Conservation (phyloP, 192 early-diverging fungal species). For the Spinellus fusiger region DNA sequence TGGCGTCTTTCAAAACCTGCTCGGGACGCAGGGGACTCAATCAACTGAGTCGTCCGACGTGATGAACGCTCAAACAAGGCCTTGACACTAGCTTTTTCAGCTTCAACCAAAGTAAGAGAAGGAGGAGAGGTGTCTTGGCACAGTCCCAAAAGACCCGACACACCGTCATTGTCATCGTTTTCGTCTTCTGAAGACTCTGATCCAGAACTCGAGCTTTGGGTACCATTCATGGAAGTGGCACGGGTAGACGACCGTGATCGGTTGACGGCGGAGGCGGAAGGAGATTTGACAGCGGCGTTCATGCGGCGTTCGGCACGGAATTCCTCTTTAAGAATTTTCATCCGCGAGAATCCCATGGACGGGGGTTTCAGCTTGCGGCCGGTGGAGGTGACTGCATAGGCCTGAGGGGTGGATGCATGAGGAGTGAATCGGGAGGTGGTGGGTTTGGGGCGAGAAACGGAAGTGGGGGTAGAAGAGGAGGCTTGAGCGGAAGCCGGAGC, state of each 20-base stretch:
- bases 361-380: constrained; percentile 20
- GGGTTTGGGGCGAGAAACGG: not conserved
- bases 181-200: constrained; percentile 22
- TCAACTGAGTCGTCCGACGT: constrained; percentile 38
- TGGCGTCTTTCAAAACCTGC: constrained; percentile 11
- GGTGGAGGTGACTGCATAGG: constrained; percentile 20
- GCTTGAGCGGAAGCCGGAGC: not conserved
- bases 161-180: constrained; percentile 23
- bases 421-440: constrained; percentile 11
- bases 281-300: constrained; percentile 15
- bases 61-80: constrained; percentile 23
- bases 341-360: constrained; percentile 30
- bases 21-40: constrained; percentile 28
- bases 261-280: not conserved
- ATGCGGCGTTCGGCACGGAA: constrained; percentile 23
- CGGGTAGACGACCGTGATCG: not conserved
- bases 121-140: constrained; percentile 4
- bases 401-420: not conserved
- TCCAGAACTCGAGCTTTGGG: not conserved
- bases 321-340: constrained; percentile 12
- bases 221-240: not conserved
- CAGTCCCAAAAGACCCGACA: constrained; percentile 24
- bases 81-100: constrained; percentile 25
- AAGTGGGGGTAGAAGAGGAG: not conserved
- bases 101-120: constrained; percentile 3